Base-by-base conservation (phyloP, 768 basidiomycete species). In the Podaxis sp. region DNA sequence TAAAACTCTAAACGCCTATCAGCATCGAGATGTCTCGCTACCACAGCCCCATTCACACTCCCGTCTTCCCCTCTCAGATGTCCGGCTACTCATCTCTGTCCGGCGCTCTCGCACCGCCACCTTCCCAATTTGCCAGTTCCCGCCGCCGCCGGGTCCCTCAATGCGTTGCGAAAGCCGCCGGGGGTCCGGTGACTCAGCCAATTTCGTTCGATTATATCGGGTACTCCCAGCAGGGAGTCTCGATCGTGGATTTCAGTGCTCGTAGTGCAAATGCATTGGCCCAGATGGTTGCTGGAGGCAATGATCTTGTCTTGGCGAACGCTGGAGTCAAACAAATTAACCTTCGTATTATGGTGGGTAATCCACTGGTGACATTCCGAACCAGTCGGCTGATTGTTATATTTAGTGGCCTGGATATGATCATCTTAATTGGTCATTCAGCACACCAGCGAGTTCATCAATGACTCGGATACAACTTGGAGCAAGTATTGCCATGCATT, bases 191-290 rank as follows among this genome's bases (percentile, higher is more conserved):
- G 3, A 70, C 75, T 13, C 67, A 63, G 2, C 64, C 78, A 0
- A 72, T 84, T 49, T 51, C 66, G 6, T 84, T 84, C 59, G 80
- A 82, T 66, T 67, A 76, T 55, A 68, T 74, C 22, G 82, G 81
- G 3, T 75, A 78, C 37, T 66, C 69, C 3, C 69, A 70, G 15
- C 77, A 81, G 26, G 83, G 83, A 2, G 74, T 84, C 26, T 73
- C 77, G 4, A 82, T 84, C 80, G 75, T 75, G 44, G 81, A 83
- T 49, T 69, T 84, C 20, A 68, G 69, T 48, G 70, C 73, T 6
- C 74, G 81, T 33, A 74, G 79, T 17, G 67, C 69, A 8, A 64
- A 70, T 51, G 75, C 75, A 4, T 44, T 80, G 11, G 71, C 71
- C 3, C 69, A 72, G n/a, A 77, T 80, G 73, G 73, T 84, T 4